Percentiles rank a stretch among this genome's conserved stretches.
phyloP scores from a whole-genome alignment of 441 rosid species.

The Capsella rubella region DNA sequence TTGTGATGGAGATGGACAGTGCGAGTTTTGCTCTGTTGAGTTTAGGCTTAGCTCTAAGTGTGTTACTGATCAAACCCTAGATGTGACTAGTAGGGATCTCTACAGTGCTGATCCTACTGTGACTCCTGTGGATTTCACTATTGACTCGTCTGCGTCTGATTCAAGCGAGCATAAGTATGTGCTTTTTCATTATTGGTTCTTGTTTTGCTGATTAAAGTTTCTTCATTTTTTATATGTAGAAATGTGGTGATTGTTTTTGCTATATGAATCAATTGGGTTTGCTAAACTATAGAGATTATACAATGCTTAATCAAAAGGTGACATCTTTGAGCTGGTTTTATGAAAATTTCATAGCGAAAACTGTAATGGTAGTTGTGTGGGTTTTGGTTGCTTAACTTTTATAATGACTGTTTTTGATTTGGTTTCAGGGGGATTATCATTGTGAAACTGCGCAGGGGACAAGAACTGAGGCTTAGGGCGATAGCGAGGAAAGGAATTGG shows the following conservation, averaged over 20 bases:
- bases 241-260: background rate
- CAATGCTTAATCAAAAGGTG: background rate
- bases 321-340: background rate
- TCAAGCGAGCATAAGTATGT: conserved; percentile 67
- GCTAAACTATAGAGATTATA: background rate
- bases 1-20: conserved; percentile 96
- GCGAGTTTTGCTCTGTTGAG: conserved; percentile 98
- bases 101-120: conserved; percentile 87
- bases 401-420: background rate
- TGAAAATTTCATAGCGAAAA: too few species aligned
- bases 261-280: background rate
- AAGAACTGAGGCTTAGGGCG: conserved; percentile 85
- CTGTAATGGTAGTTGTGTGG: background rate
- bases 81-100: conserved; percentile 86
- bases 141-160: conserved; percentile 58
- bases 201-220: background rate
- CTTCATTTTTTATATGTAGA: background rate
- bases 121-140: conserved; percentile 75
- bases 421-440: conserved; percentile 79
- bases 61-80: conserved; percentile 82
- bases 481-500: conserved; percentile 94
- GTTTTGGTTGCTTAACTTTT: background rate
- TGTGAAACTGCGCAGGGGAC: conserved; percentile 86
- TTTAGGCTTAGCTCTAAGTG: conserved; percentile 84
- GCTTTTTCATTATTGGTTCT: background rate